Evolutionary conservation across 1,139 yeast genomes (phyloP), one percentile per base, ranked within the genome.

Genomic region (Candida sp.): DNA sequence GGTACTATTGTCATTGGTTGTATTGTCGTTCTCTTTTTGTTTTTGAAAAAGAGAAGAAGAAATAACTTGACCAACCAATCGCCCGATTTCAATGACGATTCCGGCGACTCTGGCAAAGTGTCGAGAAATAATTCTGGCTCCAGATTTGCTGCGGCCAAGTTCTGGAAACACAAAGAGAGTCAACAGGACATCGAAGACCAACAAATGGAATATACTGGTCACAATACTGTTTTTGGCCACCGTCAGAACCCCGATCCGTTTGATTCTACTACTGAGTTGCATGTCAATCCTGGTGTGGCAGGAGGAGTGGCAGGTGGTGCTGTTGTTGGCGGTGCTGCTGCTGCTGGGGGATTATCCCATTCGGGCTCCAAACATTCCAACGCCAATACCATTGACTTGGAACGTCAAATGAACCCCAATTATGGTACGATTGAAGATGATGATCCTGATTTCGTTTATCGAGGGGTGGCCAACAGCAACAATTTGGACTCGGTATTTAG

Each of bases 381-480:
- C 29, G 22, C 42, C 4, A 39, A 39, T 22, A 40, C 32, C 22
- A 33, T 41, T 40, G 50, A 48, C 36, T 42, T 49, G 21, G 52
- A 50, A 38, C 41, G 43, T 8, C 48, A 47, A 39, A 33, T 41
- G 9, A 51, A 53, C 43, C 53, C 51, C 21, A 43, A 43, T 22
- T 38, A 39, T 33, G 48, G 43, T 21, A 43, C 41, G 15, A 34
- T 43, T 21, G 45, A 49, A 5, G 47, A 47, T 21, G 54, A 53
- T 15, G 58, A 57, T 34, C 66, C 62, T 33, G 79, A 69, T 45
- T 73, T 67, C 46, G 69, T 61, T 42, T 73, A 73, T 54, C 62
- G 79, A 38, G 79, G 79, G 8, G 77, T 73, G n/a, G 63, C 76
- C 41, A 72, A 70, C 49, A 63, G 61, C 45, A 73, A 71, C 51